These are phyloP conservation scores for Xanthoconium separans DNA, from an alignment of 1,284 basidiomycete genomes.

Conservation along the genomic window DNA sequence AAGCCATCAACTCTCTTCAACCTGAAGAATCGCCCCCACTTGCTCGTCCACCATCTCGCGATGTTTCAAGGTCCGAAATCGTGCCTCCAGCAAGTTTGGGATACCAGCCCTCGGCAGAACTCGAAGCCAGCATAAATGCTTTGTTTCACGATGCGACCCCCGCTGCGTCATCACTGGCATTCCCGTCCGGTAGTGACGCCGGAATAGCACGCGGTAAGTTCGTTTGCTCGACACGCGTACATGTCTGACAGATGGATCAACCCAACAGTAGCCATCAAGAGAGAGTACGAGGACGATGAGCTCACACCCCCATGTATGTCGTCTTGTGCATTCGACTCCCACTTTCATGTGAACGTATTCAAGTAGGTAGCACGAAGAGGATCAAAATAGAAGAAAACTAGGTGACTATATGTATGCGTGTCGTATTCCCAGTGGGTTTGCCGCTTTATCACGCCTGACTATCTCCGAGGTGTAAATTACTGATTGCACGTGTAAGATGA, in stretches of 20 bases:
- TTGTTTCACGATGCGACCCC: neutral
- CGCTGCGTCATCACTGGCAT: neutral
- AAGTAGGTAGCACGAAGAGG: constrained; percentile 8
- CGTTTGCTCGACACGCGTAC: neutral
- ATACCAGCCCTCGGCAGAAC: constrained; percentile 8
- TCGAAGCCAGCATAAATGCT: constrained; percentile 9
- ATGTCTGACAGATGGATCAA: neutral
- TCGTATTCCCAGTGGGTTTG: neutral
- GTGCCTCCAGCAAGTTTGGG: constrained; percentile 2
- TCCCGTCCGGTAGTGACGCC: neutral
- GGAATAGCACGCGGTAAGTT: constrained; percentile 3
- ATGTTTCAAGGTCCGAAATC: neutral
- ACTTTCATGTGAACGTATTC: neutral
- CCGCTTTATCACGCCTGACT: neutral
- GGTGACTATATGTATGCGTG: neutral
- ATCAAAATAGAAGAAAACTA: constrained; percentile 33
- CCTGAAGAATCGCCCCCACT: neutral
- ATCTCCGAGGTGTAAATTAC: neutral
- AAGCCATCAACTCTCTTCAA: neutral
- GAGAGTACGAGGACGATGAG: constrained; percentile 15
- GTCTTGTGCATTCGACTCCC: constrained; percentile 21
- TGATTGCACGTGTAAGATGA: neutral
- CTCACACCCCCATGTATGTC: constrained; percentile 4
- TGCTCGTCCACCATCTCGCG: neutral
- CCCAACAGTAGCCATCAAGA: constrained; percentile 9